Evolutionary conservation across 345 rosid species (phyloP).

Genomic region (Dipteronia dyeriana): DNA sequence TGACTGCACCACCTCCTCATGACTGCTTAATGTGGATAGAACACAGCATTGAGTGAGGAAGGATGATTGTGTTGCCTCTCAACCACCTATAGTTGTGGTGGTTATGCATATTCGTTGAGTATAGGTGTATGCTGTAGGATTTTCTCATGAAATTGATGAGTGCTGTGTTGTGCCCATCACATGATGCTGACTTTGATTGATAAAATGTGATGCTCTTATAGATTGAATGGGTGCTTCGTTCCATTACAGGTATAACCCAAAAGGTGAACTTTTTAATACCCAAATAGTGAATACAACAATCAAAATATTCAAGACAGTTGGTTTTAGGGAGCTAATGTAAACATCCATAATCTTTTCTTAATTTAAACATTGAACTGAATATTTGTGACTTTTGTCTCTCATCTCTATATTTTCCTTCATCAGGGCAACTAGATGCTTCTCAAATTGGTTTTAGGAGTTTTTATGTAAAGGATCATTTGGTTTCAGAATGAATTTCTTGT

Average conservation of each 20-base stretch:
- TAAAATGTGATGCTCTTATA: background rate
- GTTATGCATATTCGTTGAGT: background rate
- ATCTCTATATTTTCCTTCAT: background rate
- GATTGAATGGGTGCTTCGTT: background rate
- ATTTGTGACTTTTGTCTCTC: background rate
- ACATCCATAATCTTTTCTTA: background rate
- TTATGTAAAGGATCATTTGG: background rate
- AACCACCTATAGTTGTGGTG: background rate
- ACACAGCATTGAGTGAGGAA: background rate
- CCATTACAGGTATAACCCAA: background rate
- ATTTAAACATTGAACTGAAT: background rate
- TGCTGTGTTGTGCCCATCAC: background rate
- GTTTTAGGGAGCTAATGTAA: background rate
- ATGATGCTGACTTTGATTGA: background rate
- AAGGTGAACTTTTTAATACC: background rate
- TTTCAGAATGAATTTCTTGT: background rate
- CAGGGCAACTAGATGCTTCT: background rate
- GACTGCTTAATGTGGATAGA: background rate
- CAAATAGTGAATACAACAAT: background rate
- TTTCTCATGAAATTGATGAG: background rate
- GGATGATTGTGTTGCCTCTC: background rate
- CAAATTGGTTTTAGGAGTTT: conserved; percentile 10
- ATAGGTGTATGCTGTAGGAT: background rate
- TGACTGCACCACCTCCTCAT: background rate
- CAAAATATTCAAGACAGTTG: background rate